These are phyloP conservation scores for Xylariomycetidae sp. DNA, from an alignment of 2,329 filamentous ascomycete genomes.

Conservation along the genomic window DNA sequence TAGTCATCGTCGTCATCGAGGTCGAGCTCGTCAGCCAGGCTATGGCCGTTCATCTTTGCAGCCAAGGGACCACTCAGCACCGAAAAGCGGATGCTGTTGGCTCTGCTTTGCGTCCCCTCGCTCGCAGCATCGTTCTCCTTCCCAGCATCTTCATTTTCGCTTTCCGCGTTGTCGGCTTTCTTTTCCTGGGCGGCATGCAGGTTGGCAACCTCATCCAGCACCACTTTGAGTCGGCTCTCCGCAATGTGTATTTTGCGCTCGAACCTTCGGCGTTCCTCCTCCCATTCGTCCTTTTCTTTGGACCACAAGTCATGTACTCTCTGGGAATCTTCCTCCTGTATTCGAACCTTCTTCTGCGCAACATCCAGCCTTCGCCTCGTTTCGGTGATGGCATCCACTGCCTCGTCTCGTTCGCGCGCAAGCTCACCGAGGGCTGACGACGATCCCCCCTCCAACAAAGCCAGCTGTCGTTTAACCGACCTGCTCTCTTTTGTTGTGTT, in stretches of 20 bases:
- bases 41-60: conserved; percentile 59
- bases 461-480: conserved; percentile 76
- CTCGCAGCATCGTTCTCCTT: conserved; percentile 68
- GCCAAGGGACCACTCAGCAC: conserved; percentile 52
- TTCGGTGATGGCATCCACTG: conserved; percentile 66
- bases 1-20: conserved; percentile 75
- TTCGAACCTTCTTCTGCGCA: conserved; percentile 69
- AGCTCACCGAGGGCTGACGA: conserved; percentile 80
- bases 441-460: conserved; percentile 80
- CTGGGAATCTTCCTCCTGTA: conserved; percentile 76
- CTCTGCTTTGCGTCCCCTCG: conserved; percentile 66
- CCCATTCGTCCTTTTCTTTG: conserved; percentile 78
- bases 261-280: conserved; percentile 71
- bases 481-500: conserved; percentile 69
- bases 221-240: conserved; percentile 74
- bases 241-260: conserved; percentile 87
- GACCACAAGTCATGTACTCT: conserved; percentile 76
- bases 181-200: conserved; percentile 54
- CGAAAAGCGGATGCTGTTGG: conserved; percentile 69
- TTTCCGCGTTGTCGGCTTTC: conserved; percentile 42
- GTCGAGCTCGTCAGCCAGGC: conserved; percentile 84
- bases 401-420: conserved; percentile 78
- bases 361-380: conserved; percentile 70
- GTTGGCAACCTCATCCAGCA: conserved; percentile 80
- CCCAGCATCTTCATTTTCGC: conserved; percentile 54